A percentile compares a stretch with the other conserved stretches of the same genome.
These are phyloP conservation scores for Fusarium clavum DNA, from an alignment of 2,329 filamentous ascomycete genomes.

Conservation along the genomic window DNA sequence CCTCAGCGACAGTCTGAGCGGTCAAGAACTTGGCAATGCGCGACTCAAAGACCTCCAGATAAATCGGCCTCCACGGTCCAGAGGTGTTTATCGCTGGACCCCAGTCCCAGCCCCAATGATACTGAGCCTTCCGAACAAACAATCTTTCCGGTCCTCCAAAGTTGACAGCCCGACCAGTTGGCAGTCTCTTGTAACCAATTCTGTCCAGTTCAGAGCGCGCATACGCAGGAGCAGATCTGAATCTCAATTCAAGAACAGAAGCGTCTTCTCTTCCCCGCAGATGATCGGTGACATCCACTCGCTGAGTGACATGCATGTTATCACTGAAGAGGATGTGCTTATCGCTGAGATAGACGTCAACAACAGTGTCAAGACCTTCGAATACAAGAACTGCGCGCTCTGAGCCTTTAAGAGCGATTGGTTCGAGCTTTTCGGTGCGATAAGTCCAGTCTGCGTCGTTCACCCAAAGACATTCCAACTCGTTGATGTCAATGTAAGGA, in stretches of 20 bases:
- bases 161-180: not conserved
- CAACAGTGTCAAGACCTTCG: conserved; percentile 9
- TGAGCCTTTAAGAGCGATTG: accelerated
- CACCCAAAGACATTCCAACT: conserved; percentile 10
- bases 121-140: conserved; percentile 1
- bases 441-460: conserved; percentile 11
- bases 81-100: conserved; percentile 4
- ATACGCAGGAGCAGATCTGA: conserved; percentile 3
- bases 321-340: conserved; percentile 1
- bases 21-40: not conserved
- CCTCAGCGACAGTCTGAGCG: not conserved
- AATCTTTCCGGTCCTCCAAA: conserved; percentile 11
- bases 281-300: not conserved
- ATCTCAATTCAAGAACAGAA: not conserved
- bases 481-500: conserved; percentile 12
- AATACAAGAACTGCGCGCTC: not conserved
- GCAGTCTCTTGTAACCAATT: conserved; percentile 1
- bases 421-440: not conserved
- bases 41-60: not conserved
- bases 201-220: not conserved
- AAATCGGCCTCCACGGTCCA: conserved; percentile 1
- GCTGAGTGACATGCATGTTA: not conserved
- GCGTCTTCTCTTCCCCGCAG: accelerated
- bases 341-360: not conserved
- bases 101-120: conserved; percentile 29